Evolutionary conservation across 2,329 filamentous ascomycete genomes (phyloP), one percentile per base, ranked within the genome.

Genomic region (Falciphora oryzae): DNA sequence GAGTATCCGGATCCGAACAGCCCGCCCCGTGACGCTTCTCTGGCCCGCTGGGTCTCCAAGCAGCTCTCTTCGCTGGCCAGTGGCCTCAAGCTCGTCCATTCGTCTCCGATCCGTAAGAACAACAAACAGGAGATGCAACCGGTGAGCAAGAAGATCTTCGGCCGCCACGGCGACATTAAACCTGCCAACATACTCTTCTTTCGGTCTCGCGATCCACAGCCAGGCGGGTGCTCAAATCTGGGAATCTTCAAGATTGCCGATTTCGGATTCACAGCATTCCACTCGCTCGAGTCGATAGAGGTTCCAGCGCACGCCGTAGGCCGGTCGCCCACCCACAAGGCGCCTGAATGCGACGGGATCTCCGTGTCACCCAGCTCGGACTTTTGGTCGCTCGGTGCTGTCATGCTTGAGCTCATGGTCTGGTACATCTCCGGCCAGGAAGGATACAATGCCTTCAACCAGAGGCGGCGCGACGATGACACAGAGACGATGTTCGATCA

Each of bases 131-230:
- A n/a, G 16, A 29, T 29, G 61, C 13, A 10, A 5, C 27, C 25
- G 38, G 31, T 25, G 27, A 57, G 31, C 11, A 67, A 68, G 53
- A 69, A 67, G 50, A 67, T 67, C 1, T 68, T 67, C 32, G 68
- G 65, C 1, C 18, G 38, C 4, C 65, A 66, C 35, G 68, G 69
- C 11, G 70, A 71, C 28, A 69, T 71, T 38, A 71, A 71, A 32
- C 67, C 69, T 0, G 65, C 68, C 22, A 71, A 71, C 28, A 68
- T 71, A 1, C 65, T 71, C 8, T 70, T 66, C 66, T 71, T 66
- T 25, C 58, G 25, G 16, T 1, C 7, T 1, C 18, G 16, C 8
- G 32, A 13, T 31, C 38, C 16, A 50, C 16, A 50, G 16, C 16
- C 16, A 50, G 27, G n/a, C 5, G 25, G 29, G 6, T 1, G 38